Percentiles rank a stretch among this genome's conserved stretches.
Conservation (phyloP, 176 grass and related monocot genomes). For the Stipa capillata region DNA sequence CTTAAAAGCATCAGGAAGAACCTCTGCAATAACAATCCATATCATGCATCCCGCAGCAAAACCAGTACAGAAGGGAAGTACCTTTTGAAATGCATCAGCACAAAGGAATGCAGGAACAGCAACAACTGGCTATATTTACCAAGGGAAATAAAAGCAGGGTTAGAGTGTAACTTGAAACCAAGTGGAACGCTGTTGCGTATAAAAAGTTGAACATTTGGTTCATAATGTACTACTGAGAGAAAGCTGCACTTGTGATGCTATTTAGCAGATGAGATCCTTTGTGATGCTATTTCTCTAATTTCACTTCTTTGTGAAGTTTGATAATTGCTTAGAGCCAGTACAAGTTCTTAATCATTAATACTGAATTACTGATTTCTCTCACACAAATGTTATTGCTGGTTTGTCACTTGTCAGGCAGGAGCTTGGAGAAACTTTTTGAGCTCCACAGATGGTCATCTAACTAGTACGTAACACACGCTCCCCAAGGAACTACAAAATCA, state of each 20-base stretch:
- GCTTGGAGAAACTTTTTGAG: not conserved
- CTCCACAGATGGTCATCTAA: not conserved
- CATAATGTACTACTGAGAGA: not conserved
- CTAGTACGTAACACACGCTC: too few relatives aligned
- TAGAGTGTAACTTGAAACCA: not conserved
- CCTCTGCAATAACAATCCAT: constrained; percentile 99
- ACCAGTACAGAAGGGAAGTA: constrained; percentile 92
- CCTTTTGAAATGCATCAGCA: constrained; percentile 86
- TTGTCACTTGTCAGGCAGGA: not conserved
- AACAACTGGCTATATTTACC: constrained; percentile 70
- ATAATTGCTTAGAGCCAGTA: too few relatives aligned
- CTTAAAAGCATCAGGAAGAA: constrained; percentile 99
- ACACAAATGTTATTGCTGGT: not conserved
- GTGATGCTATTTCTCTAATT: not conserved
- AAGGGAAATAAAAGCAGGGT: constrained; percentile 11
- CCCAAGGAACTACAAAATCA: too few relatives aligned
- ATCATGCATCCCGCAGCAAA: constrained; percentile 99
- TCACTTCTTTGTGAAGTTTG: not conserved
- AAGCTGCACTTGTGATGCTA: not conserved
- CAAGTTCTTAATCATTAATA: not conserved
- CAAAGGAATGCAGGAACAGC: constrained; percentile 92
- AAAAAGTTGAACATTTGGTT: not conserved
- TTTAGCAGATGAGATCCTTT: not conserved
- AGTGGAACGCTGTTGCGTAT: not conserved
- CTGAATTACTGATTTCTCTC: not conserved